Base-by-base conservation (phyloP, 2,329 filamentous ascomycete genomes). In the Claviceps lovelessii region DNA sequence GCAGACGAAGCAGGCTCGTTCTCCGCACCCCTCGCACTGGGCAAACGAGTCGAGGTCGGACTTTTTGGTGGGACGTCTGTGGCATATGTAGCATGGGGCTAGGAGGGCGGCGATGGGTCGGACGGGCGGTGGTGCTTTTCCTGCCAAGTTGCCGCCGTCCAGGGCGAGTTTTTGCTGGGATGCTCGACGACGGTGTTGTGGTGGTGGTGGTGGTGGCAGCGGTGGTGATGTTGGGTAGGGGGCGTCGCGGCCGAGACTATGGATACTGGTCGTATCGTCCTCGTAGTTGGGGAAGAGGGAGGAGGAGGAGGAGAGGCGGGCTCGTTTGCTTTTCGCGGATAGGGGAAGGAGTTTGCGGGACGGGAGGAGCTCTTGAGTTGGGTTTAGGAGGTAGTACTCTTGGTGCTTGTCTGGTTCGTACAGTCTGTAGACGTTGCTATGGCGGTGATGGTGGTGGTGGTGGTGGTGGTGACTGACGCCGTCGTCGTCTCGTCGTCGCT, bases 1-100 rank as follows among this genome's bases (percentile, higher is more conserved):
- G 64, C 84, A 88, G n/a, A 88, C 74, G 62, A 78, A 86, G 64
- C 84, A 88, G 0, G 83, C 79, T 46, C 82, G 73, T 58, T 77
- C 71, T 10, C 74, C 72, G 63, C 84, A 88, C 15, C 78, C 75
- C 59, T 78, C 70, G 64, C 84, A 88, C 61, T 81, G 74, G 49
- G 81, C 77, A 63, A 81, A 86, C 10, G 78, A 79, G 65, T 85
- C 82, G 39, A 87, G 73, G 55, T 87, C 82, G 6, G 75, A 75
- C 64, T 79, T 84, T 60, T 80, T 80, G 53, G 75, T 83, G 1
- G 84, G 84, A 54, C 77, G 77, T 46, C 81, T 77, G 61, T 78
- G 77, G 72, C 84, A 88, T 58, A 86, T 79, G 68, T 86, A 81
- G 65, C 84, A 88, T 0, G 83, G 76, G 44, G 68, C 70, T 31